Percentiles rank a stretch among this genome's conserved stretches.
Evolutionary conservation across 2,329 filamentous ascomycete genomes (phyloP).

Genomic region (Fusarium zealandicum): DNA sequence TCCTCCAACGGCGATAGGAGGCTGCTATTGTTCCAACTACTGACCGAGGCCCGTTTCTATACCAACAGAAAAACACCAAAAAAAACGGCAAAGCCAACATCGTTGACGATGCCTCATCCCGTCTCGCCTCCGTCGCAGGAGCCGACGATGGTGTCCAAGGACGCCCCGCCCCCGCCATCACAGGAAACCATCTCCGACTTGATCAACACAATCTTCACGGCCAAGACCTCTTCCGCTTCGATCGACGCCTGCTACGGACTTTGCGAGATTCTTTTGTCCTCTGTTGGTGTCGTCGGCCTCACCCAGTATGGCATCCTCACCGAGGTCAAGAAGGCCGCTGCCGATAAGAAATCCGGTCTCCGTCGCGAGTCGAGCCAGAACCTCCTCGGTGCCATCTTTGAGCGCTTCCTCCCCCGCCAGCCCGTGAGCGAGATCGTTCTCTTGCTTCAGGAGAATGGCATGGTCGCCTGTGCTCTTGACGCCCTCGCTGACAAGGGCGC

Average conservation of each 20-base stretch:
- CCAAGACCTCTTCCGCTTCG: slow-evolving; percentile 72
- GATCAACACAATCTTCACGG: slow-evolving; percentile 72
- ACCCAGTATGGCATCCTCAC: slow-evolving; percentile 60
- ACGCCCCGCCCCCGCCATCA: slow-evolving; percentile 64
- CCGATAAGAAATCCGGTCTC: slow-evolving; percentile 91
- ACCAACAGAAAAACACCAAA: slow-evolving; percentile 1
- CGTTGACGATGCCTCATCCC: slow-evolving; percentile 55
- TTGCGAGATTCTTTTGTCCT: slow-evolving; percentile 65
- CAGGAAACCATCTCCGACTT: slow-evolving; percentile 71
- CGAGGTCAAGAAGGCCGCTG: slow-evolving; percentile 74
- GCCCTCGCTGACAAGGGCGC: slow-evolving; percentile 87
- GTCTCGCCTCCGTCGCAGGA: slow-evolving; percentile 53
- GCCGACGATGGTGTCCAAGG: slow-evolving; percentile 54
- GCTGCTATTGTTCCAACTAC: slow-evolving; percentile 5
- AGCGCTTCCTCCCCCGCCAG: slow-evolving; percentile 82
- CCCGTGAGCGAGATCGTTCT: slow-evolving; percentile 82
- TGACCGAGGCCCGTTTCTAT: slow-evolving; percentile 31
- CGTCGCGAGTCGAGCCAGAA: slow-evolving; percentile 93
- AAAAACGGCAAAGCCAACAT: slow-evolving; percentile 12
- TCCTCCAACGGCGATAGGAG: slow-evolving; percentile 11
- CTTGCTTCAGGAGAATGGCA: slow-evolving; percentile 77
- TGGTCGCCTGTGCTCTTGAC: slow-evolving; percentile 79
- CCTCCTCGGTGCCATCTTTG: slow-evolving; percentile 90
- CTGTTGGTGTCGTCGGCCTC: slow-evolving; percentile 62
- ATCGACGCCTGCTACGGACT: slow-evolving; percentile 69